Percentiles rank a stretch among this genome's conserved stretches.
These are phyloP conservation scores for Mortierella sp. DNA, from an alignment of 371 early-diverging fungal genomes.

Conservation along the genomic window DNA sequence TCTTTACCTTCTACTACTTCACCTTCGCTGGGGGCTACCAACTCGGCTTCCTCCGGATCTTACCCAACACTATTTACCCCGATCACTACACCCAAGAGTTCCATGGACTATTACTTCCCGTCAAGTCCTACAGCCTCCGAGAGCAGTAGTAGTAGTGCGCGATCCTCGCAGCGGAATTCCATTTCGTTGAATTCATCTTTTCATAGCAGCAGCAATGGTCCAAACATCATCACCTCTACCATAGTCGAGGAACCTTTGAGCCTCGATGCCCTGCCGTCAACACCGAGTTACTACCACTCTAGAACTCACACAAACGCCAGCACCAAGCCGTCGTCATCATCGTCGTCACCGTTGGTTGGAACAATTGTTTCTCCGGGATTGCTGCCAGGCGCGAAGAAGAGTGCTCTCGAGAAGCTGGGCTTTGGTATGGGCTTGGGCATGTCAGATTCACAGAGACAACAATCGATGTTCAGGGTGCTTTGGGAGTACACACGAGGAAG, in stretches of 20 bases:
- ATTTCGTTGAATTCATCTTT: constrained; percentile 1
- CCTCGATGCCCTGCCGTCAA: background rate
- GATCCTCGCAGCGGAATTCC: constrained; percentile 28
- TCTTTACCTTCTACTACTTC: constrained; percentile 46
- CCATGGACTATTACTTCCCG: constrained; percentile 9
- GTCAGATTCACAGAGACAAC: background rate
- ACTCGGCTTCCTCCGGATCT: constrained; percentile 38
- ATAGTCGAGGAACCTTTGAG: constrained; percentile 15
- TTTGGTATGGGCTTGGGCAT: background rate
- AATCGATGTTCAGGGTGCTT: constrained; percentile 9
- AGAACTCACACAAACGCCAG: background rate
- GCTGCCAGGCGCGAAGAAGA: background rate
- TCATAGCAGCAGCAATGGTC: background rate
- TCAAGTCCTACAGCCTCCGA: constrained; percentile 18
- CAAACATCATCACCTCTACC: constrained; percentile 11
- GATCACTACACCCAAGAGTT: background rate
- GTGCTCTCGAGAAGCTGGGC: background rate
- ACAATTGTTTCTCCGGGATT: background rate
- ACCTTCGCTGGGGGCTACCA: constrained; percentile 6
- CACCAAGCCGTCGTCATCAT: background rate
- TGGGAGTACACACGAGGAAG: constrained; percentile 19
- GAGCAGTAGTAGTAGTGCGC: background rate
- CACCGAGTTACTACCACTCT: background rate
- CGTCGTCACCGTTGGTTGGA: background rate
- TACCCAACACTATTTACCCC: constrained; percentile 34